Conservation (phyloP, 2,329 filamentous ascomycete genomes). For the Botryotinia convoluta region DNA sequence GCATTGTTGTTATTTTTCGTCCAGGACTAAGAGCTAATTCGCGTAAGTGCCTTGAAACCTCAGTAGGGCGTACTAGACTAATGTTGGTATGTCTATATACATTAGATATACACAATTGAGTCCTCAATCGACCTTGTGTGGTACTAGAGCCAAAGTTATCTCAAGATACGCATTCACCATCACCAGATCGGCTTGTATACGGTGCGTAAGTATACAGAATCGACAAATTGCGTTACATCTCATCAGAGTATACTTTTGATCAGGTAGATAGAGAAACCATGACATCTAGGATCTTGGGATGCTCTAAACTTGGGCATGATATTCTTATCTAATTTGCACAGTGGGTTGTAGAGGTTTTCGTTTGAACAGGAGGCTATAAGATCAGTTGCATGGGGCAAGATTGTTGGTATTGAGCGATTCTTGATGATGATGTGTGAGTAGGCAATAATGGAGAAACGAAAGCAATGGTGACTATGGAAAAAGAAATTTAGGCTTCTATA, state of each 20-base stretch:
- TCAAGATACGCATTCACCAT: neutral
- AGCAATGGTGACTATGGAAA: neutral
- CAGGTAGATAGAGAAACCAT: too few species aligned
- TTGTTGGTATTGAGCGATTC: neutral
- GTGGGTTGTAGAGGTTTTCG: neutral
- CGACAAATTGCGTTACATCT: neutral
- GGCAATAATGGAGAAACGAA: neutral
- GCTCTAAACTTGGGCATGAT: too few species aligned
- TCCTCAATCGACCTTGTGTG: neutral
- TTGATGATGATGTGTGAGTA: neutral
- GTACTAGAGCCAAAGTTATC: neutral
- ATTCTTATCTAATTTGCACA: too few species aligned
- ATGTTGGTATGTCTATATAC: neutral
- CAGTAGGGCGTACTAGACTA: neutral
- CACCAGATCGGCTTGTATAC: neutral
- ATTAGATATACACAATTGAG: neutral
- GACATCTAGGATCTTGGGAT: too few species aligned
- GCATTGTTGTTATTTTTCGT: neutral
- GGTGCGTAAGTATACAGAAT: neutral
- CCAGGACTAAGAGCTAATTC: neutral
- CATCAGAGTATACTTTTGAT: neutral
- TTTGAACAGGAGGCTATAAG: neutral
- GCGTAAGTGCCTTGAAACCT: neutral
- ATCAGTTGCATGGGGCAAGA: neutral
- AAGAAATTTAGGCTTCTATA: neutral